Percentiles rank a stretch among this genome's conserved stretches.
These are phyloP conservation scores for Kodamaea kakaduensis DNA, from an alignment of 805 yeast genomes.

Conservation along the genomic window DNA sequence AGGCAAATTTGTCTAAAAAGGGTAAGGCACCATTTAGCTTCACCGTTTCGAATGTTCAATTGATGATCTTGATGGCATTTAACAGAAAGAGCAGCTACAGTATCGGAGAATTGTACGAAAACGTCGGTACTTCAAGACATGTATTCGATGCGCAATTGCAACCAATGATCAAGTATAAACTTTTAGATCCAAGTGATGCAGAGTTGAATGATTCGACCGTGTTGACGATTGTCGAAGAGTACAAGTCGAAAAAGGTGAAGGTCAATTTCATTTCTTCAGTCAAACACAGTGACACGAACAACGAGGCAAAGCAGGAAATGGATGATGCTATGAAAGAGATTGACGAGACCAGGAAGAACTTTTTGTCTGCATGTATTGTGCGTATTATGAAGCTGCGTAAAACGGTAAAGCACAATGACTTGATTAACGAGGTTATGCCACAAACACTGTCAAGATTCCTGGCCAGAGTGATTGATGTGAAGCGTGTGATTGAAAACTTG, in stretches of 20 bases:
- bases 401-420: conserved; percentile 67
- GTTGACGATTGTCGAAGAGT: conserved; percentile 73
- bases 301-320: conserved; percentile 61
- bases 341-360: conserved; percentile 79
- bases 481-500: conserved; percentile 77
- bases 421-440: conserved; percentile 83
- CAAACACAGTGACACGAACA: conserved; percentile 26
- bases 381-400: conserved; percentile 95
- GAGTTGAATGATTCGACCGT: conserved; percentile 41
- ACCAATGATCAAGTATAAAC: conserved; percentile 75
- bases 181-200: conserved; percentile 54
- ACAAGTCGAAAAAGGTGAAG: conserved; percentile 77
- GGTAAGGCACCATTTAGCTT: conserved; percentile 79
- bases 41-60: conserved; percentile 80
- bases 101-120: conserved; percentile 55
- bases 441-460: conserved; percentile 79
- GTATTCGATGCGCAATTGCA: conserved; percentile 70
- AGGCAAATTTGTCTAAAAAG: conserved; percentile 76
- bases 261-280: conserved; percentile 70
- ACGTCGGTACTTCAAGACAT: conserved; percentile 64
- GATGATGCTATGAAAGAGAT: conserved; percentile 77
- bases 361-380: conserved; percentile 89
- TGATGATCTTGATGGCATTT: conserved; percentile 81
- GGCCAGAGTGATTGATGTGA: conserved; percentile 82
- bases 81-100: conserved; percentile 64